A percentile compares a stretch with the other conserved stretches of the same genome.
Evolutionary conservation across 371 early-diverging fungal species (phyloP).

Genomic region (Mortierella sp.): DNA sequence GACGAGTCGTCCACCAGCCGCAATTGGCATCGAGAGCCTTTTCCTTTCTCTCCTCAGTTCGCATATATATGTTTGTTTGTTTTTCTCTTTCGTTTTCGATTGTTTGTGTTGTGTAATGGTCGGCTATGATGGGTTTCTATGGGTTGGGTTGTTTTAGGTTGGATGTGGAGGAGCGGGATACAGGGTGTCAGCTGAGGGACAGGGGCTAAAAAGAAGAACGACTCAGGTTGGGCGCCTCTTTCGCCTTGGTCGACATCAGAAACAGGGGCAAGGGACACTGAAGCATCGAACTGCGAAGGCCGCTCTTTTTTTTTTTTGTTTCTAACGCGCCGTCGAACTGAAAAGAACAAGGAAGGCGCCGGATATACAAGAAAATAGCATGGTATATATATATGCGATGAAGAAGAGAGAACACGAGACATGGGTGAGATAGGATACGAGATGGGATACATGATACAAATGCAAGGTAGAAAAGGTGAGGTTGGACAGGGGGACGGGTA

Average conservation of each 20-base stretch:
- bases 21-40: not conserved
- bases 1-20: not conserved
- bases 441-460: not conserved
- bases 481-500: not conserved
- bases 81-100: not conserved
- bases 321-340: not conserved
- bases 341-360: not conserved
- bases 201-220: not conserved
- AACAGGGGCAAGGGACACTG: not conserved
- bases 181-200: constrained; percentile 19
- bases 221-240: not conserved
- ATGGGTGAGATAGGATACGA: not conserved
- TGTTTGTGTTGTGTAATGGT: not conserved
- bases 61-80: not conserved
- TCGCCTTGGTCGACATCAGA: not conserved
- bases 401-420: not conserved
- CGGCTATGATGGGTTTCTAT: not conserved
- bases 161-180: not conserved
- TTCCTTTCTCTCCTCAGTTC: not conserved
- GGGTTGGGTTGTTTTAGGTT: constrained; percentile 13
- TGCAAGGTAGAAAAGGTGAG: not conserved
- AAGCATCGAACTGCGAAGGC: not conserved
- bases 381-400: not conserved
- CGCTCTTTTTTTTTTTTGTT: not conserved
- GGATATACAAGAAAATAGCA: not conserved